These are phyloP conservation scores for Nicotiana benthamiana DNA, from an alignment of 257 asterid genomes.

Conservation along the genomic window DNA sequence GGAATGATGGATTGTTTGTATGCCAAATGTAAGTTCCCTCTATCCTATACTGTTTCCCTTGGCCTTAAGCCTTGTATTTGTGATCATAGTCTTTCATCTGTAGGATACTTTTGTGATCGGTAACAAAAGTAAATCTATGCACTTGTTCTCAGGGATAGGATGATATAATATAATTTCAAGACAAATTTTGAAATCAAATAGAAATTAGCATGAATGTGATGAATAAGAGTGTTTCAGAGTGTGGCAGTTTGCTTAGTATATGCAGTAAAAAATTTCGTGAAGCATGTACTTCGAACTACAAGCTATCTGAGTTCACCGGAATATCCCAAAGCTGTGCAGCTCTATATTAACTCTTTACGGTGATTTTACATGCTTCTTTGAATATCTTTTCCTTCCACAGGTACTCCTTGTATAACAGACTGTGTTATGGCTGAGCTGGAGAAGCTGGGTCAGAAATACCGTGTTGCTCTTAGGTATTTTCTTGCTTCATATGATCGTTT, in stretches of 20 bases:
- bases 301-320: neutral
- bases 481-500: neutral
- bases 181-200: neutral
- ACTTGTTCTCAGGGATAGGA: neutral
- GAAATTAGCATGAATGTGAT: neutral
- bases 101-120: neutral
- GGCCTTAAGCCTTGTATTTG: neutral
- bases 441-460: conserved; percentile 85
- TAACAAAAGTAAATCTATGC: neutral
- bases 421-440: conserved; percentile 99
- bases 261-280: too few species aligned
- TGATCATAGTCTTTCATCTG: neutral
- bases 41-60: neutral
- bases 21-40: conserved; percentile 74
- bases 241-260: too few species aligned
- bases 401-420: conserved; percentile 98
- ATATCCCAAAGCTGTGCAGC: neutral
- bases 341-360: neutral
- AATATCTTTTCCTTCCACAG: conserved; percentile 22
- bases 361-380: neutral
- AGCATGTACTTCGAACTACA: neutral
- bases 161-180: neutral
- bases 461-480: conserved; percentile 85
- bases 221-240: neutral
- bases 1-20: conserved; percentile 98